phyloP scores from a whole-genome alignment of 2,329 filamentous ascomycete species.

The Xylaria arbuscula region DNA sequence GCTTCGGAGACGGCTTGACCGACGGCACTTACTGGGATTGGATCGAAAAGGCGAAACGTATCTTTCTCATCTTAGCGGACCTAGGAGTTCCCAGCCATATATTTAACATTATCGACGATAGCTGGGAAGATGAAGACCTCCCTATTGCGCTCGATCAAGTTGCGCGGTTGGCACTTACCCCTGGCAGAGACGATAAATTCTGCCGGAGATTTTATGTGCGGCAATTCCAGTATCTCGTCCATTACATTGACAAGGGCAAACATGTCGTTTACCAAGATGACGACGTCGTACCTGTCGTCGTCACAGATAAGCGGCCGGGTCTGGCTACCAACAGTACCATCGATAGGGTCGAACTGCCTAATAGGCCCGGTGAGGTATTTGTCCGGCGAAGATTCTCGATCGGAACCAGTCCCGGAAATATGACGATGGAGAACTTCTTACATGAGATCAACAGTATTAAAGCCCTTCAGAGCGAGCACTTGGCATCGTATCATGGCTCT shows the following conservation, averaged over 20 bases:
- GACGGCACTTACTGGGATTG: conserved; percentile 83
- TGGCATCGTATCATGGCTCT: conserved; percentile 77
- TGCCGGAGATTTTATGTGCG: conserved; percentile 76
- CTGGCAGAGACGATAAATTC: conserved; percentile 69
- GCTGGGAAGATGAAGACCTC: conserved; percentile 81
- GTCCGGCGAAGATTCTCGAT: conserved; percentile 68
- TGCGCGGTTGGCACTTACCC: conserved; percentile 69
- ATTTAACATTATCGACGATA: conserved; percentile 78
- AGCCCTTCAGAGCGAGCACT: conserved; percentile 72
- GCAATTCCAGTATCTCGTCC: conserved; percentile 77
- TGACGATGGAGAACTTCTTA: conserved; percentile 66
- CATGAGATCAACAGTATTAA: conserved; percentile 69
- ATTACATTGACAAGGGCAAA: conserved; percentile 68
- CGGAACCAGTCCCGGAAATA: conserved; percentile 57
- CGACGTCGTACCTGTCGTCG: conserved; percentile 74
- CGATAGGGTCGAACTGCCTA: conserved; percentile 72
- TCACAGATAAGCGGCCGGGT: conserved; percentile 67
- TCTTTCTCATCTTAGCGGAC: conserved; percentile 78
- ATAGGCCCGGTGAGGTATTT: conserved; percentile 67
- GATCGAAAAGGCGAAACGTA: conserved; percentile 75
- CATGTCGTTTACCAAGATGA: conserved; percentile 73
- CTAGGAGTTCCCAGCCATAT: conserved; percentile 78
- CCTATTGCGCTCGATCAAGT: conserved; percentile 75
- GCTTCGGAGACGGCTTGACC: conserved; percentile 75
- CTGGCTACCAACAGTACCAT: conserved; percentile 54